Conservation (phyloP, 352 stramenopile genomes). For the Peronospora destructor region DNA sequence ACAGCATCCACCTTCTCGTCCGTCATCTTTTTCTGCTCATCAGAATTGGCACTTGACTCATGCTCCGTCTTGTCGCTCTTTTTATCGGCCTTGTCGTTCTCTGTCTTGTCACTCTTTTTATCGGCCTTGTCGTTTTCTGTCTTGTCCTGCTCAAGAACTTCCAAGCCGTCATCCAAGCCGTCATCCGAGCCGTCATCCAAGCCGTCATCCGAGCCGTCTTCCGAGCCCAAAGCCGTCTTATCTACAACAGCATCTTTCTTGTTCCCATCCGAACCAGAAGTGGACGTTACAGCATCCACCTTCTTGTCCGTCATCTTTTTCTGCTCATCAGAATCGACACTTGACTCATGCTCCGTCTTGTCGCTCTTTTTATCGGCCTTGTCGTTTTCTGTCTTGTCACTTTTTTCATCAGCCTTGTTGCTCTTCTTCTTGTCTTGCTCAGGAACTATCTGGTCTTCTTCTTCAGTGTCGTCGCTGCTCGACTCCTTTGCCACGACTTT, state of each 20-base stretch:
- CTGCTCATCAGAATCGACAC: too few relatives aligned
- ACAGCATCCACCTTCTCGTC: too few relatives aligned
- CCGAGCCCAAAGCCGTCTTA: conserved; percentile 2
- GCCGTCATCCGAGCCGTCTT: conserved; percentile 13
- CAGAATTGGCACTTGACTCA: not conserved
- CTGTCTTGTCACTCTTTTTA: not conserved
- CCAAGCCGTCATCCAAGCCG: conserved; percentile 9
- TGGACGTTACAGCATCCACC: too few relatives aligned
- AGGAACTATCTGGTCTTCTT: too few relatives aligned
- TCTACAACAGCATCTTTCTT: conserved; percentile 7
- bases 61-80: not conserved
- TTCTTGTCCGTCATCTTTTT: too few relatives aligned
- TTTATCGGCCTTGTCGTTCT: conserved; percentile 4
- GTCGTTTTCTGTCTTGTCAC: conserved; percentile 2
- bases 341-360: conserved; percentile 1
- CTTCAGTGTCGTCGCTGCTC: too few relatives aligned
- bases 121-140: not conserved
- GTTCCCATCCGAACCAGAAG: conserved; percentile 3
- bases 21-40: too few relatives aligned
- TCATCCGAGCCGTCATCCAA: conserved; percentile 23
- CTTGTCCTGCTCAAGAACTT: too few relatives aligned
- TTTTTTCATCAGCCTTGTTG: conserved; percentile 3
- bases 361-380: not conserved
- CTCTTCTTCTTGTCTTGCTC: too few relatives aligned
- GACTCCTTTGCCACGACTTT: conserved; percentile 4